These are phyloP conservation scores for Tetrahymena borealis DNA, from an alignment of 73 alveolate species.

Conservation along the genomic window DNA sequence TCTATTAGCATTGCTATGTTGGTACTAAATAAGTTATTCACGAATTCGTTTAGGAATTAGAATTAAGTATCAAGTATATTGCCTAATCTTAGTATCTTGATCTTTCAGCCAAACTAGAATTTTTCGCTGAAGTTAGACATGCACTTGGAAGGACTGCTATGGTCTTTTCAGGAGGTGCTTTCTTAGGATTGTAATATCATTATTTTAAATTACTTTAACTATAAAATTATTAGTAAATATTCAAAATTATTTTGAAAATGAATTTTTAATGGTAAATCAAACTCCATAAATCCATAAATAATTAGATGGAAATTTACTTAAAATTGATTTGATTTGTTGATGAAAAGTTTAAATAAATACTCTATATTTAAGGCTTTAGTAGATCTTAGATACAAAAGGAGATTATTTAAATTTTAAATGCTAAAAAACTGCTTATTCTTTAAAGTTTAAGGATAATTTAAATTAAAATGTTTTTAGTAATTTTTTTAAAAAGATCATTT, in stretches of 20 bases:
- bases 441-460: too few species aligned
- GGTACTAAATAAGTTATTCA: conserved; percentile 63
- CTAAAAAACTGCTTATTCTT: too few species aligned
- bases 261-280: neutral
- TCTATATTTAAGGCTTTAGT: too few species aligned
- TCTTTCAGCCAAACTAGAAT: conserved; percentile 43
- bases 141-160: conserved; percentile 70
- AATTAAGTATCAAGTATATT: conserved; percentile 40
- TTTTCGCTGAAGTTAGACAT: conserved; percentile 61
- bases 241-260: neutral
- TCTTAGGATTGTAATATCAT: conserved; percentile 43
- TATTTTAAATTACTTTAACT: neutral
- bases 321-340: too few species aligned
- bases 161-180: conserved; percentile 65
- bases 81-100: conserved; percentile 30
- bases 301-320: too few species aligned
- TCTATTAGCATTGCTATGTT: conserved; percentile 46
- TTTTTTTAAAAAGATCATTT: too few species aligned
- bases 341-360: too few species aligned
- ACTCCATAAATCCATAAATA: too few species aligned
- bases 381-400: too few species aligned
- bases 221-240: neutral
- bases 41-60: conserved; percentile 49
- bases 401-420: too few species aligned
- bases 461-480: too few species aligned